phyloP scores from a whole-genome alignment of 1,284 basidiomycete genomes.

The Rugiboletus extremiorientalis region DNA sequence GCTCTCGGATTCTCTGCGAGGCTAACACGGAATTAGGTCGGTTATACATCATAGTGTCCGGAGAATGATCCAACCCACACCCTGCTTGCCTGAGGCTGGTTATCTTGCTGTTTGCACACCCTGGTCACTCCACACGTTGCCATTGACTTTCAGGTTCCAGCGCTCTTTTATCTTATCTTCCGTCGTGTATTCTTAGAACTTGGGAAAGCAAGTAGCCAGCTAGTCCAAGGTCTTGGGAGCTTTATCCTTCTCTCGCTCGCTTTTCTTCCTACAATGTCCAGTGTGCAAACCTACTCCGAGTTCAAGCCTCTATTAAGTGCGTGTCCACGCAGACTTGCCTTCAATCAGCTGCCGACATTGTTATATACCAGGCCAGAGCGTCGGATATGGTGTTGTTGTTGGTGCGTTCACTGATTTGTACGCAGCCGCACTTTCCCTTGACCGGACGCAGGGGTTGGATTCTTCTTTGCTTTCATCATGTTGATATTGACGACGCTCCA shows the following conservation, averaged over 20 bases:
- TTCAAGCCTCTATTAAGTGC: conserved; percentile 26
- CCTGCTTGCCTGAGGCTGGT: too few relatives aligned
- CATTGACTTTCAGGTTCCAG: background rate
- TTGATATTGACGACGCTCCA: conserved; percentile 66
- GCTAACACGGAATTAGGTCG: background rate
- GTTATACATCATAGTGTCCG: background rate
- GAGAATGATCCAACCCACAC: background rate
- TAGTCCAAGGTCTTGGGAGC: background rate
- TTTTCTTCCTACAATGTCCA: conserved; percentile 13
- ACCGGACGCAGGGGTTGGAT: conserved; percentile 62
- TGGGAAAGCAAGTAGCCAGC: background rate
- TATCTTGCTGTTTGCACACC: too few relatives aligned
- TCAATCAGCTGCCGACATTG: background rate
- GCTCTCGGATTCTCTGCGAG: background rate
- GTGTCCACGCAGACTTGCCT: background rate
- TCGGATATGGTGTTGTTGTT: conserved; percentile 51
- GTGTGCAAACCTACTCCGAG: conserved; percentile 20
- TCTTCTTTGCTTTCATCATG: conserved; percentile 85
- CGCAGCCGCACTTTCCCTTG: background rate
- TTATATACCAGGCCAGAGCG: conserved; percentile 38
- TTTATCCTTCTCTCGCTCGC: background rate
- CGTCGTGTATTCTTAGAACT: conserved; percentile 15
- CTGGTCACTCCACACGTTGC: background rate
- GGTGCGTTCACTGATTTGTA: conserved; percentile 29
- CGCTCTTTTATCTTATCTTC: conserved; percentile 10